Base-by-base conservation (phyloP, 345 rosid species). In the Salix exigua region DNA sequence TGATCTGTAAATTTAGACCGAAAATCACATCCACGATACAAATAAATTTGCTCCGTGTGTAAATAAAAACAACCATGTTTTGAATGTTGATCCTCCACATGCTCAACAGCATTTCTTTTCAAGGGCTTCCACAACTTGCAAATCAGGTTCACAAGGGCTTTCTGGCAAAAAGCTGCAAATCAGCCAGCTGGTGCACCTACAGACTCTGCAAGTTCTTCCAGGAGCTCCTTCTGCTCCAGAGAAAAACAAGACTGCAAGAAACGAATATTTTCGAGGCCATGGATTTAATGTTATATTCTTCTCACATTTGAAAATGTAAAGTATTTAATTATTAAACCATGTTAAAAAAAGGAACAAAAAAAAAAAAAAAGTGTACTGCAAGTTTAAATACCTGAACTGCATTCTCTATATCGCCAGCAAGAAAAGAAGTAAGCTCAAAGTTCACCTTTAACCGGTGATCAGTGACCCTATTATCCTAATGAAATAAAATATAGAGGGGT, bases 371-470 rank as follows among this genome's bases (percentile, higher is more conserved):
- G 19, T n/a, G 23, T 37, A 28, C 5, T 66, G 33, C 14, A 5
- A n/a, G 25, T 77, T 35, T 40, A 51, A 37, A 35, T 85, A 95
- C 99, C 94, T 96, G 97, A 80, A 93, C 96, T 33, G 96, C 96
- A 31, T 77, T 79, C 77, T 91, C 96, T 37, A 93, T 82, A 77
- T 77, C 88, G 38, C 99, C 99, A 17, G 89, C 87, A 61, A 96
- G 94, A 84, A 96, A 96, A 42, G 97, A 84, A 37, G 91, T 83
- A 55, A 93, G 99, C 83, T 86, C 87, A 60, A 83, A 96, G 84
- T 96, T 93, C 93, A 86, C 86, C 89, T 96, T 96, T 44, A 96
- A 85, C 85, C 98, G 87, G 83, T 96, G 99, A 83, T 96, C 98
- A 23, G 99, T 96, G 73, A 93, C 98, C 82, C 99, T 83, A 75